Evolutionary conservation across 176 grass and related monocot genomes (phyloP), one percentile per base, ranked within the genome.

Genomic region (Thalia dealbata): DNA sequence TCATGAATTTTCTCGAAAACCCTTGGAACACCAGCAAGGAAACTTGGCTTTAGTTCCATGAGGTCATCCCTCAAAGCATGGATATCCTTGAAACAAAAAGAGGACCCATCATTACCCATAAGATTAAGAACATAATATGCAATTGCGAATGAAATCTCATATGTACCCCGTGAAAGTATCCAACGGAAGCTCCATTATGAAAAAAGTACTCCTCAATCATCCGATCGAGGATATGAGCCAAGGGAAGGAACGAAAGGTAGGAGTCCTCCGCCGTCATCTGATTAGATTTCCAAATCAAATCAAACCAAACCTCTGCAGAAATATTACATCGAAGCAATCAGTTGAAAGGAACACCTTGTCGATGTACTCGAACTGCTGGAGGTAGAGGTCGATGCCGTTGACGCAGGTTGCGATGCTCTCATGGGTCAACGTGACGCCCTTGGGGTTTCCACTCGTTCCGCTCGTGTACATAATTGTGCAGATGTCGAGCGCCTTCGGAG

Each of bases 401-500:
- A 99, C 95, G 73, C 82, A 91, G 71, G 63, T 75, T 38, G 83
- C 85, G 70, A 86, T 85, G 14, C 77, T 81, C 78, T 93, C 85
- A 79, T 99, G 95, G 77, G 79, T 91, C 52, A 99, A 78, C 76
- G 93, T 86, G 7, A 99, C 95, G 68, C 95, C 95, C 78, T 99
- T 99, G 18, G 95, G 95, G 42, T 78, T 72, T 75, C 95, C 95
- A 8, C 95, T 99, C 27, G 95, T 99, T 76, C 95, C 95, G 79
- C 95, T 99, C 63, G 95, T 99, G 75, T 99, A 99, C 95, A 99
- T 99, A 72, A 99, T 93, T 48, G 95, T 99, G 75, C 95, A 99
- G 77, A 79, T 74, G 80, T 99, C 90, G 72, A 51, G 73, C 79
- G 85, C 58, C 84, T 86, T 70, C 0, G 90, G 95, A 44, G 90